Base-by-base conservation (phyloP, 2,329 filamentous ascomycete genomes). In the Monascus ruber region DNA sequence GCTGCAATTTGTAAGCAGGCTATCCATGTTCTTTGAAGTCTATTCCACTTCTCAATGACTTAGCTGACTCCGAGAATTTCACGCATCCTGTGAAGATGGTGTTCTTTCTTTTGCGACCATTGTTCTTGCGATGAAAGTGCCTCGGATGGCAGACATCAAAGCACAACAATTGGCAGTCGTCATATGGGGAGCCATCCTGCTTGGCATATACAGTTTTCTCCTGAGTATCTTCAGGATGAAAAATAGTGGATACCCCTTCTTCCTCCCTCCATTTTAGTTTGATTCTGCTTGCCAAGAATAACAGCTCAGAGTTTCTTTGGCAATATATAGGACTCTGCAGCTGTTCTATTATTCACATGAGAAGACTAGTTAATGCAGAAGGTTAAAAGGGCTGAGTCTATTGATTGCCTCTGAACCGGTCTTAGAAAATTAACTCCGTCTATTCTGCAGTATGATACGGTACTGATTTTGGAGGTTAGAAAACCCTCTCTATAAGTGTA, bases 211-310 rank as follows among this genome's bases (percentile, higher is more conserved):
- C 71, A 94, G 88, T 69, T 91, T 94, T 67, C 72, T 98, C 47
- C 75, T 98, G 49, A 95, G 85, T 64, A 72, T 94, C 46, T 98
- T 98, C 75, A 79, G 88, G 53, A 72, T 83, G 53, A 98, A 98
- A 79, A 98, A 96, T 59, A 79, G 80, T 28, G 86, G 86, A 24
- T 98, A 98, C 65, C 88, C 88, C 10, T 95, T 96, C 67, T 87
- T 80, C 56, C 73, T 98, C 45, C 91, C 91, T 40, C 91, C 91
- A 7, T 96, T 98, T 64, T 81, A 71, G 34, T n/a, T 9, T 9
- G 43, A 31, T 36, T 34, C 34, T 25, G 11, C 29, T 36, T 26
- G 26, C 17, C 17, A 17, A 17, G 17, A 17, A 17, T 17, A 17
- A 17, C 17, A 17, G 17, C 17, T 17, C 17, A 3, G 2, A 3